Conservation (phyloP, 2,329 filamentous ascomycete species). For the Colletotrichum abscissum region DNA sequence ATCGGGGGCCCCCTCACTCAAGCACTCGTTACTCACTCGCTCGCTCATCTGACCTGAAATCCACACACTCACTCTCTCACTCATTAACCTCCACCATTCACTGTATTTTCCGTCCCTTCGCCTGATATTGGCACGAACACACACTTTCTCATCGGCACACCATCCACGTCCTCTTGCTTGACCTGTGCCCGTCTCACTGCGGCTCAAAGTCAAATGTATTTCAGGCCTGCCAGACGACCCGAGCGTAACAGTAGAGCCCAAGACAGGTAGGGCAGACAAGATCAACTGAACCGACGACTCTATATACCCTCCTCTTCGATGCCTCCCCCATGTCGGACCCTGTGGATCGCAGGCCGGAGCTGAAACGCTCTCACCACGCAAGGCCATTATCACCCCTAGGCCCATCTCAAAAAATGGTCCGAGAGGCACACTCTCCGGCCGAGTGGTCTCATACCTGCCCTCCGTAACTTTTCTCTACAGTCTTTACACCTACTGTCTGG, state of each 20-base stretch:
- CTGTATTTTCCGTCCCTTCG: neutral
- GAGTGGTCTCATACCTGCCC: constrained; percentile 5
- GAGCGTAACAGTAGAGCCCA: neutral
- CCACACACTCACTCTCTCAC: neutral
- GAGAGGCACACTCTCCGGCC: neutral
- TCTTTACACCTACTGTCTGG: no score
- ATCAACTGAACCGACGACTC: neutral
- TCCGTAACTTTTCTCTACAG: no score
- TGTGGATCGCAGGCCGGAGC: neutral
- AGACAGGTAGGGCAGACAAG: neutral
- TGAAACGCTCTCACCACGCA: constrained; percentile 22
- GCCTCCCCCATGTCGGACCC: neutral
- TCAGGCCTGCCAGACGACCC: neutral
- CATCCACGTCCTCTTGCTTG: neutral
- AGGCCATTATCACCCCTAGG: neutral
- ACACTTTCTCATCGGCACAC: neutral
- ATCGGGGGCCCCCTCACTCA: neutral
- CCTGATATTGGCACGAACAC: neutral
- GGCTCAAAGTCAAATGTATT: neutral
- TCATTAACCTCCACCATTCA: neutral
- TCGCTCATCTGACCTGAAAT: no score
- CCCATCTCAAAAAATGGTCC: neutral
- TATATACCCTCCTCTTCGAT: neutral
- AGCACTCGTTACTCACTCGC: no score
- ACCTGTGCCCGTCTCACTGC: neutral